Base-by-base conservation (phyloP, 768 basidiomycete species). In the Hydnum rufescens region DNA sequence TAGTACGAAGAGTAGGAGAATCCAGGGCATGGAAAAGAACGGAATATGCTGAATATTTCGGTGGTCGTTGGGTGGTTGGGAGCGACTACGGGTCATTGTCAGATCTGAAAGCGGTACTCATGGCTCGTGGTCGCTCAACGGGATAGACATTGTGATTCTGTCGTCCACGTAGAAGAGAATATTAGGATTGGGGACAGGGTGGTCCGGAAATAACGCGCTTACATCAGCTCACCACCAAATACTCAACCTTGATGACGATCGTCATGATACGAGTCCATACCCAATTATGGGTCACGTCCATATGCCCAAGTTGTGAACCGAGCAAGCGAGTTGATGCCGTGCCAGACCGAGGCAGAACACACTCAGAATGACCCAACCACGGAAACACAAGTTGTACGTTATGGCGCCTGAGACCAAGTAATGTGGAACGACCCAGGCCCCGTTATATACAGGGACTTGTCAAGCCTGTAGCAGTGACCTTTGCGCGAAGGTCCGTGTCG, bases 201-300 rank as follows among this genome's bases (percentile, higher is more conserved):
- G 18, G 5, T 18, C 29, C 19, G 2, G n/a, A 42, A 49, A 3
- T 8, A 0, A 5, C 3, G 8, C n/a, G 77, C 89, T 68, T 59
- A 92, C 90, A 64, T 90, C 75, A 36, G 88, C 85, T 95, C 93
- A 99, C 95, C 95, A 99, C 36, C 90, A 86, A 23, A 95, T 73
- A 62, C 90, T 95, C 51, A 99, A 69, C 3, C 95, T 95, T 84
- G 42, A 96, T 68, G 30, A 79, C 62, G 34, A 81, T 92, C 8
- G 77, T 81, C 32, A 92, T 66, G 32, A 88, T 60, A 30, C 90
- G 76, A 64, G 97, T 93, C 43, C 70, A 65, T 16, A 71, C 64
- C 82, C 88, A 93, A 60, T 81, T 68, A 55, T 92, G 89, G 4
- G 89, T 92, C 55, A 97, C 80, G 31, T 88, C 88, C 66, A 84